Percentiles rank a stretch among this genome's conserved stretches.
These are phyloP conservation scores for Nitzschia sp. DNA, from an alignment of 108 stramenopile genomes.

Conservation along the genomic window DNA sequence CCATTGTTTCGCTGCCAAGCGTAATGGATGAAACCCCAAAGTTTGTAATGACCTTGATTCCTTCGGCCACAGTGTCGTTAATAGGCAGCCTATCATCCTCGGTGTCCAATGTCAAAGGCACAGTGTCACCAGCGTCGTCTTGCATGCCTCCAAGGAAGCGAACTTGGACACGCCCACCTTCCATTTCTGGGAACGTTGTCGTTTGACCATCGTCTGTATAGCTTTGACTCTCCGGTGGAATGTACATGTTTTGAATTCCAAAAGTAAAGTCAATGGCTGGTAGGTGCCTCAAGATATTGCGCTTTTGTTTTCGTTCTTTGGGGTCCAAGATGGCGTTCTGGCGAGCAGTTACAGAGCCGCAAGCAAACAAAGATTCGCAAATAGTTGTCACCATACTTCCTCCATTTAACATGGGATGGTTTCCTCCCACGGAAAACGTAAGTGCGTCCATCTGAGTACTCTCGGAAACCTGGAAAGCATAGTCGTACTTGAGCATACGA, in stretches of 20 bases:
- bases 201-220: slow-evolving; percentile 87
- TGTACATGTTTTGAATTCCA: slow-evolving; percentile 77
- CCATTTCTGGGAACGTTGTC: slow-evolving; percentile 69
- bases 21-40: slow-evolving; percentile 68
- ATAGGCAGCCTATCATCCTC: not conserved
- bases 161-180: slow-evolving; percentile 70
- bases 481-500: slow-evolving; percentile 76
- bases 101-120: slow-evolving; percentile 13
- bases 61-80: slow-evolving; percentile 50
- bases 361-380: slow-evolving; percentile 79
- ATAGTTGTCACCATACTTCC: slow-evolving; percentile 81
- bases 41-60: slow-evolving; percentile 75
- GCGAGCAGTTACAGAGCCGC: slow-evolving; percentile 72
- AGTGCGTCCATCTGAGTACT: slow-evolving; percentile 76
- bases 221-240: slow-evolving; percentile 73
- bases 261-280: slow-evolving; percentile 82
- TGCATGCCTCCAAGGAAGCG: slow-evolving; percentile 66
- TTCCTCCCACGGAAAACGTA: slow-evolving; percentile 75
- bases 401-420: slow-evolving; percentile 84
- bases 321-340: slow-evolving; percentile 78
- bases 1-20: slow-evolving; percentile 64
- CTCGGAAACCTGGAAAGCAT: slow-evolving; percentile 74
- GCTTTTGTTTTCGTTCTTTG: slow-evolving; percentile 59
- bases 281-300: slow-evolving; percentile 82
- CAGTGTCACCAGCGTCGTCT: slow-evolving; percentile 22